phyloP scores from a whole-genome alignment of 768 basidiomycete species.

The Termitomyces sp. region DNA sequence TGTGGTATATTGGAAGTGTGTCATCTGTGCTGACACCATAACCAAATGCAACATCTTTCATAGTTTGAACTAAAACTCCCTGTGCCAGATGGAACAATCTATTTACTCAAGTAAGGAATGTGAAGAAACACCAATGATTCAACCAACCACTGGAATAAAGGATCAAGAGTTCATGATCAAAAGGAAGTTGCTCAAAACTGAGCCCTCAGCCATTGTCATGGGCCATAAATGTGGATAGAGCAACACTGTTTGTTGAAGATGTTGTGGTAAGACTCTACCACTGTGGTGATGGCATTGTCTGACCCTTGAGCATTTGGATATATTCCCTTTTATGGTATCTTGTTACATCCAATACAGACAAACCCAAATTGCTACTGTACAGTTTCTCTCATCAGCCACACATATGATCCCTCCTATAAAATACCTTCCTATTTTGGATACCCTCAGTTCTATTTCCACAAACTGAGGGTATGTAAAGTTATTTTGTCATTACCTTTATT shows the following conservation, averaged over 20 bases:
- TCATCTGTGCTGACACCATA: conserved; percentile 41
- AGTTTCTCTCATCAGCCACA: too few relatives aligned
- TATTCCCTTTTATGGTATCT: too few relatives aligned
- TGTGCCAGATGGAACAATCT: conserved; percentile 15
- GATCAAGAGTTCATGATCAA: conserved; percentile 74
- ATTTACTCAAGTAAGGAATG: not conserved
- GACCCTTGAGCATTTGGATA: too few relatives aligned
- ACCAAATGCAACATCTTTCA: conserved; percentile 48
- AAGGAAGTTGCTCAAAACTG: conserved; percentile 64
- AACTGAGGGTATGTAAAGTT: too few relatives aligned
- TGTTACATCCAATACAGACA: too few relatives aligned
- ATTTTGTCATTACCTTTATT: too few relatives aligned
- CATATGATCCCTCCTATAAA: too few relatives aligned
- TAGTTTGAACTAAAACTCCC: conserved; percentile 66
- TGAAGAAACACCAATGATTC: not conserved
- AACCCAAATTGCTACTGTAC: too few relatives aligned
- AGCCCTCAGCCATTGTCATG: conserved; percentile 41
- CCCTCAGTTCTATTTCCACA: too few relatives aligned
- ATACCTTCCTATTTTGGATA: too few relatives aligned
- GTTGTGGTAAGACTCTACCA: too few relatives aligned
- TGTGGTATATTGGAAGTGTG: conserved; percentile 67
- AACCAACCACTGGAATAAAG: conserved; percentile 48
- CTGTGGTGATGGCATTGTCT: too few relatives aligned
- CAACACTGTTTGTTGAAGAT: conserved; percentile 22
- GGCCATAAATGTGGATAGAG: conserved; percentile 45